Percentiles rank a stretch among this genome's conserved stretches.
Evolutionary conservation across 2,329 filamentous ascomycete genomes (phyloP).

Genomic region (Epichloe coenophiala): DNA sequence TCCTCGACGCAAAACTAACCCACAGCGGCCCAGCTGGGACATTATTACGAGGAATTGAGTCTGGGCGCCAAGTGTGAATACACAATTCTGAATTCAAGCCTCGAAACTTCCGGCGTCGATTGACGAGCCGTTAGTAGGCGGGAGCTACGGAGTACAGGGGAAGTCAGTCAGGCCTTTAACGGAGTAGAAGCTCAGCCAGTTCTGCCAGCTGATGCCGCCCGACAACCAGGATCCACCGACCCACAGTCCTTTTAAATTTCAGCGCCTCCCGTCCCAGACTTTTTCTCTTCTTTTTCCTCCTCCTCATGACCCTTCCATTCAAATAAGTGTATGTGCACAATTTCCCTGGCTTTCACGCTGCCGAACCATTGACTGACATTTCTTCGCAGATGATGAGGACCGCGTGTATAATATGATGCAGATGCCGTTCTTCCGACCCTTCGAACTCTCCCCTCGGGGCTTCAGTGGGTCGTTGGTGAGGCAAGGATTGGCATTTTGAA

Average conservation of each 20-base stretch:
- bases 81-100: background rate
- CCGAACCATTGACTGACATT: conserved; percentile 19
- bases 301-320: conserved; percentile 94
- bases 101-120: background rate
- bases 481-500: conserved; percentile 63
- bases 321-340: conserved; percentile 68
- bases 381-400: conserved; percentile 91
- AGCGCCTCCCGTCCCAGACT: conserved; percentile 16
- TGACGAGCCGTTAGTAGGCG: too few species aligned
- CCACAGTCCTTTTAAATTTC: conserved; percentile 21
- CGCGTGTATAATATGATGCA: conserved; percentile 85
- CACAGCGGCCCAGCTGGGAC: conserved; percentile 13
- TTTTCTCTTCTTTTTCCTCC: conserved; percentile 42
- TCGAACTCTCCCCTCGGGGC: conserved; percentile 79
- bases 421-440: conserved; percentile 50
- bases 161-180: too few species aligned
- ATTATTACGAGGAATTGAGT: conserved; percentile 10
- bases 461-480: conserved; percentile 69
- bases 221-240: background rate
- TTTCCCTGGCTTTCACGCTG: conserved; percentile 7
- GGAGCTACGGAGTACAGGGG: too few species aligned
- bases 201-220: conserved; percentile 5
- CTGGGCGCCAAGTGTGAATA: background rate
- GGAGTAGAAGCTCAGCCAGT: background rate
- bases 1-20: conserved; percentile 10